Evolutionary conservation across 2,329 filamentous ascomycete species (phyloP).

Genomic region (Cercospora berteroae): DNA sequence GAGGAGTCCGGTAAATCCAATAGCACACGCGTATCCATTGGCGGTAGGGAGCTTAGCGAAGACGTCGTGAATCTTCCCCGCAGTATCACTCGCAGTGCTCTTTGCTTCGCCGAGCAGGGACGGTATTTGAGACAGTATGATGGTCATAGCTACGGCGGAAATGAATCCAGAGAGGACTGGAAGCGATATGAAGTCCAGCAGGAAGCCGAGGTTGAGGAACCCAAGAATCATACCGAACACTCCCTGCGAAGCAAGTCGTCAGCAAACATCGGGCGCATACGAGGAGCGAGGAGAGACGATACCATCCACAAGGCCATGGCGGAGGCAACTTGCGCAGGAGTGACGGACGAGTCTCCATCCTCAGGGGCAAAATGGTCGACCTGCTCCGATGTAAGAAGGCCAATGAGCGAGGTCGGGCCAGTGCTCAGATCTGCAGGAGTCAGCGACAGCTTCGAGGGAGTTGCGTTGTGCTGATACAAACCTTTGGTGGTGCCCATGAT

Average conservation of each 20-base stretch:
- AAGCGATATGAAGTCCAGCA: slow-evolving; percentile 63
- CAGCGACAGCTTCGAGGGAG: neutral
- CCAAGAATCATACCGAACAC: slow-evolving; percentile 60
- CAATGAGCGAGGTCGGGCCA: slow-evolving; percentile 64
- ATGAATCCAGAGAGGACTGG: slow-evolving; percentile 66
- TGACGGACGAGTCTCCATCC: slow-evolving; percentile 51
- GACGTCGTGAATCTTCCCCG: slow-evolving; percentile 59
- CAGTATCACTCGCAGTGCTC: slow-evolving; percentile 52
- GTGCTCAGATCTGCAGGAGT: slow-evolving; percentile 55
- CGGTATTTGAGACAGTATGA: slow-evolving; percentile 63
- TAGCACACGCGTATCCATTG: slow-evolving; percentile 57
- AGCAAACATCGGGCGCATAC: neutral
- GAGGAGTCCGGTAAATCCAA: slow-evolving; percentile 59
- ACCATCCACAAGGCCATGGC: slow-evolving; percentile 61
- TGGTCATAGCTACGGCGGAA: slow-evolving; percentile 64
- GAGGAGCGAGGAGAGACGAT: neutral
- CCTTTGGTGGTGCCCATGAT: slow-evolving; percentile 64
- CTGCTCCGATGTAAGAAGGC: slow-evolving; percentile 62
- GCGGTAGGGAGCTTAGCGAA: slow-evolving; percentile 57
- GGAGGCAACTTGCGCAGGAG: slow-evolving; percentile 57
- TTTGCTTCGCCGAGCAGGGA: slow-evolving; percentile 57
- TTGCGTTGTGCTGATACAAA: slow-evolving; percentile 24
- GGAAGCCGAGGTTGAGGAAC: slow-evolving; percentile 49
- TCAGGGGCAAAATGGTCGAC: slow-evolving; percentile 44
- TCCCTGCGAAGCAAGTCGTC: slow-evolving; percentile 38